Percentiles rank a stretch among this genome's conserved stretches.
These are phyloP conservation scores for Malassezia globosa DNA, from an alignment of 1,284 basidiomycete genomes.

Conservation along the genomic window DNA sequence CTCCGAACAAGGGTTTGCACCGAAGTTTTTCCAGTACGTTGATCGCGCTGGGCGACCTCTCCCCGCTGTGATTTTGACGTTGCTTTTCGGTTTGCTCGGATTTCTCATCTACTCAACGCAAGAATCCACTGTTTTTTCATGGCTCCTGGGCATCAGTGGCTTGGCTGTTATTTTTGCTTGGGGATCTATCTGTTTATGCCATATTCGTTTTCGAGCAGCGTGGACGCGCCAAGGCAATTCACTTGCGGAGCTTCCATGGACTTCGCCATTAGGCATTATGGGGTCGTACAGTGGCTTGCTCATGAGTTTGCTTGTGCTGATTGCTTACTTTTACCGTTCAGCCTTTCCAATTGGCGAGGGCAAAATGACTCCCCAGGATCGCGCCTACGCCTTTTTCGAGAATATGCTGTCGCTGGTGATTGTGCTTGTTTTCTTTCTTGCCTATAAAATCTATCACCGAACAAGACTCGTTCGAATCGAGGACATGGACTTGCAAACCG, in stretches of 20 bases:
- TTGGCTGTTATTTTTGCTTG: constrained; percentile 52
- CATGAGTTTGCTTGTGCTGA: constrained; percentile 33
- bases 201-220: constrained; percentile 51
- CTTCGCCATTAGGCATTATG: constrained; percentile 49
- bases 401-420: constrained; percentile 48
- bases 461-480: constrained; percentile 23
- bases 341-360: constrained; percentile 40
- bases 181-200: constrained; percentile 31
- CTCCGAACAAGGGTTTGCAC: constrained; percentile 48
- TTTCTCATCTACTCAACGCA: constrained; percentile 36
- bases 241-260: constrained; percentile 51
- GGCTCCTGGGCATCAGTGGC: constrained; percentile 52
- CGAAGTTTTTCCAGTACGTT: constrained; percentile 48
- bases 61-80: constrained; percentile 46
- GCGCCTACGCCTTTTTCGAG: constrained; percentile 51
- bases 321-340: constrained; percentile 24
- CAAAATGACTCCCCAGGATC: constrained; percentile 21
- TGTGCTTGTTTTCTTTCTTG: constrained; percentile 24
- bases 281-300: constrained; percentile 50
- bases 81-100: constrained; percentile 35
- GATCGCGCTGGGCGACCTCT: constrained; percentile 52
- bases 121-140: constrained; percentile 48
- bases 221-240: constrained; percentile 51
- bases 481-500: constrained; percentile 42
- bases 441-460: constrained; percentile 27